These are phyloP conservation scores for Sporothrix dimorphospora DNA, from an alignment of 2,329 filamentous ascomycete species.

Conservation along the genomic window DNA sequence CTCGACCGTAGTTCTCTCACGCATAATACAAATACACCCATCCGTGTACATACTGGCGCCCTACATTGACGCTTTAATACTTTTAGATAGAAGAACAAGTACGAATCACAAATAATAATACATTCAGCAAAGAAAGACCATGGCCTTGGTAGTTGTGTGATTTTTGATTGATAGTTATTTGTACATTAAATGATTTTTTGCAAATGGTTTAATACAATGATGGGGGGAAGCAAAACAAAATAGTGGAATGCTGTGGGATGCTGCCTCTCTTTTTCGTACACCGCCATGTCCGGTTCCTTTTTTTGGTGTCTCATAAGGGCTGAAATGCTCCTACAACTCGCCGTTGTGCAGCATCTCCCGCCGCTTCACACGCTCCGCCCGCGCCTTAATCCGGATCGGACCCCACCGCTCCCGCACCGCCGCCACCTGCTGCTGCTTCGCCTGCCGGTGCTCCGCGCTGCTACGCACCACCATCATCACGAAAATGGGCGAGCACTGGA, in stretches of 20 bases:
- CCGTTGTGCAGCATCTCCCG: slow-evolving; percentile 56
- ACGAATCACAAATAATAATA: not conserved
- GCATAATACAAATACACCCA: not conserved
- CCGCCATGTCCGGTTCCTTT: not conserved
- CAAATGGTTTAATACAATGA: slow-evolving; percentile 10
- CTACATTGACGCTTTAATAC: not conserved
- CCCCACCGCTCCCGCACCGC: slow-evolving; percentile 61
- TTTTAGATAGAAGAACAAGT: not conserved
- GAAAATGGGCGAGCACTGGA: slow-evolving; percentile 59
- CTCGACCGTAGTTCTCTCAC: not conserved
- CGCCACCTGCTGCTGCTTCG: slow-evolving; percentile 51
- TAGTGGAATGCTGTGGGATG: not conserved
- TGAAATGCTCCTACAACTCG: slow-evolving; percentile 39
- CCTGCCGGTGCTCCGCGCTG: slow-evolving; percentile 51
- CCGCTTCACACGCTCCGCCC: slow-evolving; percentile 59
- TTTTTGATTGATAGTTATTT: slow-evolving; percentile 11
- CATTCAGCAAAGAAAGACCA: not conserved
- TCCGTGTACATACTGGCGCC: not conserved
- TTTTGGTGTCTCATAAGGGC: not conserved
- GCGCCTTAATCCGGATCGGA: slow-evolving; percentile 56
- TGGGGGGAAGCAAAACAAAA: not conserved
- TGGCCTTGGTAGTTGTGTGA: not conserved
- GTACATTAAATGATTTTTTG: slow-evolving; percentile 4
- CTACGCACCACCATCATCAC: slow-evolving; percentile 61
- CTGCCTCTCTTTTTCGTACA: not conserved